Evolutionary conservation across 345 rosid genomes (phyloP).

Genomic region (Murraya koenigii): DNA sequence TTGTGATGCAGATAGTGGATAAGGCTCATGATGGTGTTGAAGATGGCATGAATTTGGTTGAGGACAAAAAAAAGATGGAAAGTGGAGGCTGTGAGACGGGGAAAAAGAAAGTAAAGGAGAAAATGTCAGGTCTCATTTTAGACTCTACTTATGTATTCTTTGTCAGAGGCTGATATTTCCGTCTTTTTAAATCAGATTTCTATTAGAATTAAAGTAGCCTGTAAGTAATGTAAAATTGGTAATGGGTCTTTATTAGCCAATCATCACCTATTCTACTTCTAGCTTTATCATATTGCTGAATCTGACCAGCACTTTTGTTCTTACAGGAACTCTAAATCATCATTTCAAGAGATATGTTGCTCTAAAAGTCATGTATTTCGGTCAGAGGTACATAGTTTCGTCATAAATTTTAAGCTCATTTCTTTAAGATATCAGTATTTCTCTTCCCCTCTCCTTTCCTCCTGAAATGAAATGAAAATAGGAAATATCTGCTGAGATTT

Average conservation of each 20-base stretch:
- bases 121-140: constrained; percentile 24
- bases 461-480: not conserved
- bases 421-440: not conserved
- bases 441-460: not conserved
- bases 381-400: constrained; percentile 59
- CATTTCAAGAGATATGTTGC: constrained; percentile 67
- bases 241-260: not conserved
- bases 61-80: constrained; percentile 25
- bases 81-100: constrained; percentile 18
- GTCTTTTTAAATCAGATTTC: not conserved
- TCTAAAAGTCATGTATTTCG: constrained; percentile 85
- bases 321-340: constrained; percentile 27
- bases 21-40: constrained; percentile 22
- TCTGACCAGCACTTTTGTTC: constrained; percentile 1
- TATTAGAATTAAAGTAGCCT: not conserved
- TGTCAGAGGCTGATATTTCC: not conserved
- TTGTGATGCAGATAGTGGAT: constrained; percentile 38
- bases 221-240: not conserved
- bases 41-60: constrained; percentile 18
- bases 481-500: constrained; percentile 10
- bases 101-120: constrained; percentile 31
- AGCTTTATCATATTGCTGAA: not conserved
- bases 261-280: not conserved
- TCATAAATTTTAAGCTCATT: not conserved
- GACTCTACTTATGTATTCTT: not conserved